Percentiles rank a stretch among this genome's conserved stretches.
Evolutionary conservation across 2,329 filamentous ascomycete species (phyloP).

Genomic region (Diaporthe sp.): DNA sequence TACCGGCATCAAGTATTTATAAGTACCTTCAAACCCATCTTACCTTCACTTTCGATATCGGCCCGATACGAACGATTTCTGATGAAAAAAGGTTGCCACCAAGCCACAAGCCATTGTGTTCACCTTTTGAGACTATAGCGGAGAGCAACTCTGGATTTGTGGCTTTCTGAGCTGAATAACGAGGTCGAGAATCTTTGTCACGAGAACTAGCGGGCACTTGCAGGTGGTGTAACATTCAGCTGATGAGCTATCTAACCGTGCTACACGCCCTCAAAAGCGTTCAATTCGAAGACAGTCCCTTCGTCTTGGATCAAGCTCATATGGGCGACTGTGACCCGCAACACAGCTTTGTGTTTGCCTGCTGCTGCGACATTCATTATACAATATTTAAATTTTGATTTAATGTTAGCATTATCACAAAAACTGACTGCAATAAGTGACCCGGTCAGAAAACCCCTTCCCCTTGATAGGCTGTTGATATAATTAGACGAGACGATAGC

Average conservation of each 20-base stretch:
- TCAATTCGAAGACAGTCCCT: too few relatives aligned
- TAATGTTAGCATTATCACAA: too few relatives aligned
- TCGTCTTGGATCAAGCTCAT: too few relatives aligned
- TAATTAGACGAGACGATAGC: slow-evolving; percentile 10
- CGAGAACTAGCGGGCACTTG: neutral
- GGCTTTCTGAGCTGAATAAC: neutral
- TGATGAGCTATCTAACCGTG: too few relatives aligned
- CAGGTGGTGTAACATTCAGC: too few relatives aligned
- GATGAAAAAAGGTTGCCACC: neutral
- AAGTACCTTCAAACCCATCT: neutral
- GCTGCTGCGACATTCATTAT: too few relatives aligned
- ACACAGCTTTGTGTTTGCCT: too few relatives aligned
- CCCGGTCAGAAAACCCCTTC: too few relatives aligned
- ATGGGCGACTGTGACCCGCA: too few relatives aligned
- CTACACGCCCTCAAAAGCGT: too few relatives aligned
- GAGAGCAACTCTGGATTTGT: neutral
- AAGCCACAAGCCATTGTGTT: neutral
- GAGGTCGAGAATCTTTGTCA: neutral
- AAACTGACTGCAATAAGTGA: too few relatives aligned
- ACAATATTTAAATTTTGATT: too few relatives aligned
- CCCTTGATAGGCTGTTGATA: neutral
- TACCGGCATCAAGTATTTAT: neutral
- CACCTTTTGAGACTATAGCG: neutral
- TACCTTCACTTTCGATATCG: neutral
- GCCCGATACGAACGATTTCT: neutral